Percentiles rank a stretch among this genome's conserved stretches.
These are phyloP conservation scores for Xylaria longipes DNA, from an alignment of 495 filamentous ascomycete genomes.

Conservation along the genomic window DNA sequence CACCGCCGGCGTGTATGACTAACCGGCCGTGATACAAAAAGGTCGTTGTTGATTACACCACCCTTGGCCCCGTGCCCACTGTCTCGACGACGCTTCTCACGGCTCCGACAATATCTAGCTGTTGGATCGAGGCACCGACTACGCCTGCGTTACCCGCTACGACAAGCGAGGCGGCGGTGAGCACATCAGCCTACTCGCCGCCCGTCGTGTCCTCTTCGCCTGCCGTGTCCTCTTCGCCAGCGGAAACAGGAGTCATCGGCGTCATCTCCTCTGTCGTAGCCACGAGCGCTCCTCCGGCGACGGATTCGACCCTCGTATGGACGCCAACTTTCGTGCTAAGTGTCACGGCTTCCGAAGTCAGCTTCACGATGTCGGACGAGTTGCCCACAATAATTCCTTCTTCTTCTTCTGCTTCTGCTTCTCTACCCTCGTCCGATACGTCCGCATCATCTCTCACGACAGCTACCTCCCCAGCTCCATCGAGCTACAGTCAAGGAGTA, in stretches of 20 bases:
- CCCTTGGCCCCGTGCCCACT: constrained; percentile 37
- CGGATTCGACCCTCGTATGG: background rate
- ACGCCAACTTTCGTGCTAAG: background rate
- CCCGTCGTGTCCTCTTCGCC: background rate
- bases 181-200: background rate
- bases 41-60: constrained; percentile 39
- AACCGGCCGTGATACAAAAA: background rate
- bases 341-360: background rate
- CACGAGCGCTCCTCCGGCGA: background rate
- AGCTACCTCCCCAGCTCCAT: background rate
- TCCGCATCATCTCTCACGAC: background rate
- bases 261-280: background rate
- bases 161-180: background rate
- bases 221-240: background rate
- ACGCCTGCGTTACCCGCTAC: constrained; percentile 3
- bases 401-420: background rate
- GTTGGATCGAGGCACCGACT: constrained; percentile 26
- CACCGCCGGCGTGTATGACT: background rate
- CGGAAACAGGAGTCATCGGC: background rate
- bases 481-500: constrained; percentile 3
- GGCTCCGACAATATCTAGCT: constrained; percentile 34
- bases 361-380: background rate
- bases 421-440: background rate
- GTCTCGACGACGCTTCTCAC: constrained; percentile 40
- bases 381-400: background rate